Evolutionary conservation across 331 rosid genomes (phyloP), one percentile per base, ranked within the genome.

Genomic region (Dryas integrifolia): DNA sequence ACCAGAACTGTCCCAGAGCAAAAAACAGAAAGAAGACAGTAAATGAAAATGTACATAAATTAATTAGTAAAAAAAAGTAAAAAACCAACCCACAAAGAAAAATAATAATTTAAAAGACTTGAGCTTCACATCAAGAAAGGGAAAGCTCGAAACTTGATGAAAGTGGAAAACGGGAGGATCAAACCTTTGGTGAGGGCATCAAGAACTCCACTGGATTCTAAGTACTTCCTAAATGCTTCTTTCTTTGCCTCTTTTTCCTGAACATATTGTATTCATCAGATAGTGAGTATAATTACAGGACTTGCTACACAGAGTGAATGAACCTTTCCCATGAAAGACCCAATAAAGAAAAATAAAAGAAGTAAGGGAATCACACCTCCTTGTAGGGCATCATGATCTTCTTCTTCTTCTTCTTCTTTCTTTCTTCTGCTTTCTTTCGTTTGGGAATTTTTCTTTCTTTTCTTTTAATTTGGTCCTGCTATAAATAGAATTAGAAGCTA

Each of bases 151-250:
- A 9, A 18, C 11, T 24, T 8, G 24, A 64, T 53, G 6, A 26
- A 40, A 6, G 9, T 10, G 9, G 26, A 45, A 63, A 66, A 65
- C 45, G 35, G 69, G 10, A 57, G 47, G 6, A 44, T 5, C 13
- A 67, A 50, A 94, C 97, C 98, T 89, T 89, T 89, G 86, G 96
- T 94, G 71, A 94, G 97, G 69, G 92, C 92, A 68, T 94, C 98
- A 21, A 94, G 92, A 76, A 84, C 90, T 51, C 97, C 98, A 83
- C 88, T 88, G 67, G 98, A 86, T 75, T 94, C 97, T 59, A 94
- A 85, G 72, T 94, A 94, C 85, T 94, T 94, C 86, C 98, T 84
- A 44, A 91, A 94, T 24, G 83, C 88, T 78, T 94, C 98, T 66
- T 91, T 94, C 83, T 94, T 94, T 0, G 91, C 97, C 78, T 91